Evolutionary conservation across 1,139 yeast species (phyloP), one percentile per base, ranked within the genome.

Genomic region (Pneumocystis wakefieldiae): DNA sequence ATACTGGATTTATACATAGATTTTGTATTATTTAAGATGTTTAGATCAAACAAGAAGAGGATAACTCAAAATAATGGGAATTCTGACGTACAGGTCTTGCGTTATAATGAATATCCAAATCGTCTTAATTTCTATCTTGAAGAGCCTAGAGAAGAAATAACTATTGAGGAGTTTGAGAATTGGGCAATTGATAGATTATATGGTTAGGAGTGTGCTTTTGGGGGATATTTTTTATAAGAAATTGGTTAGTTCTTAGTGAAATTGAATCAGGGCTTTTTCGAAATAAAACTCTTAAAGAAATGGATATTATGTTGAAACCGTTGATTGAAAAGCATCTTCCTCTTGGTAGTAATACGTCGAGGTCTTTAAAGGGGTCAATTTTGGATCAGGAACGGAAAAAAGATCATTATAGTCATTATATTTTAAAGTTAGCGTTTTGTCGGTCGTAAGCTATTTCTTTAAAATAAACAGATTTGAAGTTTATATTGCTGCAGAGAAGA

Each of bases 101-200:
- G 70, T 66, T 74, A 68, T 67, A 66, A 74, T 5, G 73, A 73
- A 63, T 81, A 81, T 69, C 80, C 84, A 3, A 71, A 73, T 65
- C 70, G 92, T 58, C 77, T 87, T 62, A 82, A 85, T 61, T 80
- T 91, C 70, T 92, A 92, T 73, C 81, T 78, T 59, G 68, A 76
- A 3, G 94, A 96, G 7, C 97, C 97, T 0, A 74, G 79, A 48
- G 84, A 85, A 42, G 97, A 92, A 74, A 83, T 92, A 70, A 89
- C 97, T 0, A 73, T 92, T 53, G 97, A 91, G 68, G 87, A 92
- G 71, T 94, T 92, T 73, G 98, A 92, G 74, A 79, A 80, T 19
- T 92, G 97, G 97, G 97, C 97, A 8, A 86, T 92, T 62, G 97
- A 92, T 71, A 78, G 99, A 67, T 79, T 92, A 67, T 84, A 85